Evolutionary conservation across 2,329 filamentous ascomycete species (phyloP).

Genomic region (Diaporthe sp.): DNA sequence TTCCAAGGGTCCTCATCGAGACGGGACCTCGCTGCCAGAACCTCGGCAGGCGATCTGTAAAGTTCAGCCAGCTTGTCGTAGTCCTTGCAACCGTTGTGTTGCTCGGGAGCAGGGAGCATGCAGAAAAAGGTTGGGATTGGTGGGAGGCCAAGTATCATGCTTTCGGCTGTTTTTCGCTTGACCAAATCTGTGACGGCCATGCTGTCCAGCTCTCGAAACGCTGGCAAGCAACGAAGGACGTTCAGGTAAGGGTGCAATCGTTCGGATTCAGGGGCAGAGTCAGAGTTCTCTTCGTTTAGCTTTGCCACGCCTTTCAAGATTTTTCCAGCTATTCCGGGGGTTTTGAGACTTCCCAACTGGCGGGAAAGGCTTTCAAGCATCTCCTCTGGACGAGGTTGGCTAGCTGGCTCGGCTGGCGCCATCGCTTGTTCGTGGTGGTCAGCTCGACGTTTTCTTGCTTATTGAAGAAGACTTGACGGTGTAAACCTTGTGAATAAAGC

Average conservation of each 20-base stretch:
- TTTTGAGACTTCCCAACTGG: neutral
- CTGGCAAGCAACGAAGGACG: neutral
- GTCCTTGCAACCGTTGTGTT: neutral
- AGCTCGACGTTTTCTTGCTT: no score
- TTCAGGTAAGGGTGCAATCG: no score
- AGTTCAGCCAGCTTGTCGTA: neutral
- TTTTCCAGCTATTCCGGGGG: neutral
- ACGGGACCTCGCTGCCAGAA: neutral
- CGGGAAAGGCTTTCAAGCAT: neutral
- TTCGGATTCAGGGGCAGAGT: no score
- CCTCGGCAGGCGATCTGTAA: neutral
- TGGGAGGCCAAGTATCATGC: neutral
- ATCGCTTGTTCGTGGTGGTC: neutral
- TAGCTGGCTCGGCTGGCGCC: neutral
- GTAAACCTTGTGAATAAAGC: neutral
- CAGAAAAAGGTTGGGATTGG: neutral
- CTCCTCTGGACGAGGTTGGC: neutral
- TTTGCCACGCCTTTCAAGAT: neutral
- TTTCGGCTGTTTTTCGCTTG: neutral
- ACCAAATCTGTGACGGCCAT: neutral
- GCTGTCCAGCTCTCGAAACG: neutral
- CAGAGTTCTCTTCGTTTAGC: neutral
- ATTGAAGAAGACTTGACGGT: neutral
- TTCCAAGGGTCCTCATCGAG: neutral
- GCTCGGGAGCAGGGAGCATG: neutral